These are phyloP conservation scores for Chaetothyriales sp. DNA, from an alignment of 2,329 filamentous ascomycete genomes.

Conservation along the genomic window DNA sequence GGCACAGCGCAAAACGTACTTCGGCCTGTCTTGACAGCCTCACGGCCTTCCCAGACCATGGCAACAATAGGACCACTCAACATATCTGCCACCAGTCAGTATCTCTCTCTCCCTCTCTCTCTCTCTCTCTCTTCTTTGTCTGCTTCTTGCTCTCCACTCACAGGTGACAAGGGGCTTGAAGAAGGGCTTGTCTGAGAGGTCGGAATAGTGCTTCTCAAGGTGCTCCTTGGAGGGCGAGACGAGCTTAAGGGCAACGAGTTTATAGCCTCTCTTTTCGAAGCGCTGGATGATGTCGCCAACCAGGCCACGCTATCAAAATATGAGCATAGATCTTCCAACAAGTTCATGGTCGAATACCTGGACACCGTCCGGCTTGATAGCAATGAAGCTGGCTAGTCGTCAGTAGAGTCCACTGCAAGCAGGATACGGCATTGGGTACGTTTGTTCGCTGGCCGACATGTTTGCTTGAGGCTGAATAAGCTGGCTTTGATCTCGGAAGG, in stretches of 20 bases:
- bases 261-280: constrained; percentile 98
- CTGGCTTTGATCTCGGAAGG: constrained; percentile 22
- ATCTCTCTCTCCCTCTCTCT: neutral
- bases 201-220: constrained; percentile 95
- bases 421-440: constrained; percentile 45
- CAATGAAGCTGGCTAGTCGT: constrained; percentile 70
- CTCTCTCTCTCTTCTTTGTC: neutral
- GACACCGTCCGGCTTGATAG: constrained; percentile 99
- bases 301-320: constrained; percentile 66
- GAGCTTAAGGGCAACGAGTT: constrained; percentile 97
- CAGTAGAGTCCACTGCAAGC: constrained; percentile 20
- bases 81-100: constrained; percentile 56
- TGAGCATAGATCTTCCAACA: constrained; percentile 3
- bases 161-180: constrained; percentile 87
- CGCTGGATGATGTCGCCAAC: constrained; percentile 94
- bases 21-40: constrained; percentile 97
- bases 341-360: constrained; percentile 50
- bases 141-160: constrained; percentile 35
- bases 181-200: constrained; percentile 90
- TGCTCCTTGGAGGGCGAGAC: constrained; percentile 77
- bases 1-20: constrained; percentile 38
- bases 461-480: constrained; percentile 30
- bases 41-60: constrained; percentile 99
- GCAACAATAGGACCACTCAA: constrained; percentile 88
- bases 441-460: constrained; percentile 67